Evolutionary conservation across 2,329 filamentous ascomycete species (phyloP).

Genomic region (Colletotrichum trifolii): DNA sequence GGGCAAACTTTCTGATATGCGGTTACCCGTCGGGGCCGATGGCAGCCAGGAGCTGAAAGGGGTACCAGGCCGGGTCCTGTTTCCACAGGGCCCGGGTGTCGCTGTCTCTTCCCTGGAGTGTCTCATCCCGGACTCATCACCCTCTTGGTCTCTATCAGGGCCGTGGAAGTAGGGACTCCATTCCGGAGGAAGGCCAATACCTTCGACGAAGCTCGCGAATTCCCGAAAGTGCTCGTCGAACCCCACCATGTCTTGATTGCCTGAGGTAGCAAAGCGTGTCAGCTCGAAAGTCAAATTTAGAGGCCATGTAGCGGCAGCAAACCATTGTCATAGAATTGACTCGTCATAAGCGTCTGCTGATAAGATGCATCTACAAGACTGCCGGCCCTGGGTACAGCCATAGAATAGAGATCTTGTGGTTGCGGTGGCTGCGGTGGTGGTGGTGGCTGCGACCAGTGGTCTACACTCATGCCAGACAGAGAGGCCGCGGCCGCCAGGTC

Average conservation of each 20-base stretch:
- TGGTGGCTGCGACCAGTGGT: slow-evolving; percentile 40
- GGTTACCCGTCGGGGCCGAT: slow-evolving; percentile 46
- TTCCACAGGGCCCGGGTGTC: slow-evolving; percentile 23
- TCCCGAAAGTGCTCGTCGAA: slow-evolving; percentile 50
- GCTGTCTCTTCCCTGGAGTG: slow-evolving; percentile 27
- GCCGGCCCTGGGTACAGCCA: slow-evolving; percentile 26
- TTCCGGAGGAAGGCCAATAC: slow-evolving; percentile 50
- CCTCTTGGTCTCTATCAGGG: slow-evolving; percentile 39
- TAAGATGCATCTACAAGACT: slow-evolving; percentile 36
- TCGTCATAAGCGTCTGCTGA: slow-evolving; percentile 42
- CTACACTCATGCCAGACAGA: slow-evolving; percentile 46
- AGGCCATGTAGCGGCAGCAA: neutral
- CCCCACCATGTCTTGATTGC: slow-evolving; percentile 29
- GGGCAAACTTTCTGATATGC: slow-evolving; percentile 39
- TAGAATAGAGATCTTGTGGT: slow-evolving; percentile 18
- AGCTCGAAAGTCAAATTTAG: neutral
- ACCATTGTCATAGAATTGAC: slow-evolving; percentile 41
- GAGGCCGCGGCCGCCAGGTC: slow-evolving; percentile 45
- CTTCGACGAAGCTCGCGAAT: slow-evolving; percentile 52
- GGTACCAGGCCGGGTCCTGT: slow-evolving; percentile 43
- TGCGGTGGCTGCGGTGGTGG: slow-evolving; percentile 15
- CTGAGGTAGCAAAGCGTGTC: slow-evolving; percentile 6
- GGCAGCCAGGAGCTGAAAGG: slow-evolving; percentile 53
- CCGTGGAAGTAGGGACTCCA: slow-evolving; percentile 51
- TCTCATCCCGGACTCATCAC: slow-evolving; percentile 39